A percentile compares a stretch with the other conserved stretches of the same genome.
These are phyloP conservation scores for Saccharomycopsis sp. DNA, from an alignment of 805 yeast genomes.

Conservation along the genomic window DNA sequence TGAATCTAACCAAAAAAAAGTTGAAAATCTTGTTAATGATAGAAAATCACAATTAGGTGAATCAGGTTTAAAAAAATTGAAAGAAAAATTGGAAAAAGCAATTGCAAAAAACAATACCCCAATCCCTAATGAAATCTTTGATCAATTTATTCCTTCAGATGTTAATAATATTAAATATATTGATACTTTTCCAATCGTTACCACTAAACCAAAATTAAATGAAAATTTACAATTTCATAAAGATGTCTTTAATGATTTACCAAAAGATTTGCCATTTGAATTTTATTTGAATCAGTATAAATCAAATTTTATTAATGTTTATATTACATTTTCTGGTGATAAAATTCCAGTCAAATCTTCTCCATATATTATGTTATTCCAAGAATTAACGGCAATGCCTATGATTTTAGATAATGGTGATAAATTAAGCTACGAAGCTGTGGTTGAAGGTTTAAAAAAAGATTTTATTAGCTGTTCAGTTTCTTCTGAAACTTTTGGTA, in stretches of 20 bases:
- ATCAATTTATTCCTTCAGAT: constrained; percentile 59
- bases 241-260: constrained; percentile 21
- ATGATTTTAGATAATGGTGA: constrained; percentile 52
- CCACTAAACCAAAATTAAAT: constrained; percentile 23
- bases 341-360: constrained; percentile 41
- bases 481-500: too few relatives aligned
- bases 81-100: constrained; percentile 46
- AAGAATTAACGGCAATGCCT: constrained; percentile 65
- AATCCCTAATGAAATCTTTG: constrained; percentile 60
- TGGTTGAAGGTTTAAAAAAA: constrained; percentile 58
- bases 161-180: constrained; percentile 68
- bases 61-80: constrained; percentile 46
- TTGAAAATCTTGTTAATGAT: constrained; percentile 36
- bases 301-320: constrained; percentile 68
- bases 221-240: constrained; percentile 20
- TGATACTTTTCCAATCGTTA: constrained; percentile 51
- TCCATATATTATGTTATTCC: constrained; percentile 55
- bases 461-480: constrained; percentile 59
- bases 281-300: constrained; percentile 71
- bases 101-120: constrained; percentile 58
- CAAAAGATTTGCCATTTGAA: constrained; percentile 49
- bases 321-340: constrained; percentile 47
- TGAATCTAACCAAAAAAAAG: constrained; percentile 38
- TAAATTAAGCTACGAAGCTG: constrained; percentile 57
- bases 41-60: constrained; percentile 46